phyloP scores from a whole-genome alignment of 495 filamentous ascomycete species.

The Bacidia gigantensis region DNA sequence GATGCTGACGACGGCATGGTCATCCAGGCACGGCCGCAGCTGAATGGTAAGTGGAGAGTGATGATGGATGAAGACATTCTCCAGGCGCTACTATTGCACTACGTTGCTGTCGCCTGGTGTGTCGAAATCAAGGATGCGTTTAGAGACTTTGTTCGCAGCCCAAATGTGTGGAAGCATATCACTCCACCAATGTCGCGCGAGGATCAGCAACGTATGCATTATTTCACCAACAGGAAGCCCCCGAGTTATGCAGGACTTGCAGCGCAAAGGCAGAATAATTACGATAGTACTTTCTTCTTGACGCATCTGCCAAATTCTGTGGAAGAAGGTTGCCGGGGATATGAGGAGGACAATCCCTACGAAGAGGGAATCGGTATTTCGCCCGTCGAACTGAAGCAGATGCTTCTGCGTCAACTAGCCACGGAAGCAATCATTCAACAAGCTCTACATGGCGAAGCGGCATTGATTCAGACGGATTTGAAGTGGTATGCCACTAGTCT shows the following conservation, averaged over 20 bases:
- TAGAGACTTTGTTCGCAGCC: conserved; percentile 16
- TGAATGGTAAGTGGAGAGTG: conserved; percentile 47
- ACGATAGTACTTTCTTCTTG: conserved; percentile 40
- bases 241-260: conserved; percentile 20
- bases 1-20: conserved; percentile 31
- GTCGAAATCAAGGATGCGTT: conserved; percentile 38
- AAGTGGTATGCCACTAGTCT: conserved; percentile 48
- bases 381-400: conserved; percentile 38
- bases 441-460: conserved; percentile 40
- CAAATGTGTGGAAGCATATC: conserved; percentile 28
- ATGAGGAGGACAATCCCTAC: conserved; percentile 24
- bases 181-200: conserved; percentile 31
- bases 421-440: conserved; percentile 50
- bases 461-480: conserved; percentile 46
- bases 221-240: conserved; percentile 20
- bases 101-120: conserved; percentile 47
- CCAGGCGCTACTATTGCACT: conserved; percentile 51
- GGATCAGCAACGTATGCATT: conserved; percentile 34
- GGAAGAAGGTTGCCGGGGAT: conserved; percentile 17
- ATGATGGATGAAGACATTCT: conserved; percentile 56
- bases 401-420: conserved; percentile 46
- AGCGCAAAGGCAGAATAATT: conserved; percentile 25
- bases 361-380: conserved; percentile 16
- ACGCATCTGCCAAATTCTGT: conserved; percentile 29
- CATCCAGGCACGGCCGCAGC: conserved; percentile 45